These are phyloP conservation scores for Gossypium turneri DNA, from an alignment of 345 rosid species.

Conservation along the genomic window DNA sequence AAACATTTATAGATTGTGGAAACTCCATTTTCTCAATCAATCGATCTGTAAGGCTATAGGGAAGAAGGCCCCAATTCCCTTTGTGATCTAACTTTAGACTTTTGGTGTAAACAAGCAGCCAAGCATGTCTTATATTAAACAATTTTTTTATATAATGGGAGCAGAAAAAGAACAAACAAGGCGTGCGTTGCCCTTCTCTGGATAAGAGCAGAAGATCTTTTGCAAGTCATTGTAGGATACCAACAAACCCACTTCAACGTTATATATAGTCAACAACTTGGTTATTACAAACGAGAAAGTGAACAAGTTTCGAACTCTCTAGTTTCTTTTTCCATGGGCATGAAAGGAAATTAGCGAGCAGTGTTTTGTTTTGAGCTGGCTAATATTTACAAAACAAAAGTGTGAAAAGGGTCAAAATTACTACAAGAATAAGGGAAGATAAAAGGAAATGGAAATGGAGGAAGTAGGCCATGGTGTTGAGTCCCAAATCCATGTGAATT, in stretches of 20 bases:
- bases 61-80: neutral
- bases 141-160: neutral
- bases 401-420: neutral
- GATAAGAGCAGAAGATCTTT: neutral
- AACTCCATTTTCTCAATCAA: neutral
- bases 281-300: constrained; percentile 1
- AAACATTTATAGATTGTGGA: neutral
- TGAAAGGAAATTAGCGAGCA: too few relatives aligned
- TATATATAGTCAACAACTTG: neutral
- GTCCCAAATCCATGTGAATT: constrained; percentile 8
- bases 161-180: constrained; percentile 6
- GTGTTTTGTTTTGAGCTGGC: neutral
- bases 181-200: neutral
- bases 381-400: neutral
- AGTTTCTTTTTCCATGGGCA: too few relatives aligned
- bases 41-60: too few relatives aligned
- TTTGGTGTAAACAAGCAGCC: neutral
- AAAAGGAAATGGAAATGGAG: neutral
- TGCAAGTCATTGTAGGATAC: neutral
- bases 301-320: neutral
- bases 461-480: constrained; percentile 17
- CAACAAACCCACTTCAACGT: neutral
- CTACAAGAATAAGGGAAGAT: neutral
- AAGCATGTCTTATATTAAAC: neutral
- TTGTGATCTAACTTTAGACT: constrained; percentile 3